Percentiles rank a stretch among this genome's conserved stretches.
phyloP scores from a whole-genome alignment of 2,329 filamentous ascomycete species.

The Trichophyton equinum region DNA sequence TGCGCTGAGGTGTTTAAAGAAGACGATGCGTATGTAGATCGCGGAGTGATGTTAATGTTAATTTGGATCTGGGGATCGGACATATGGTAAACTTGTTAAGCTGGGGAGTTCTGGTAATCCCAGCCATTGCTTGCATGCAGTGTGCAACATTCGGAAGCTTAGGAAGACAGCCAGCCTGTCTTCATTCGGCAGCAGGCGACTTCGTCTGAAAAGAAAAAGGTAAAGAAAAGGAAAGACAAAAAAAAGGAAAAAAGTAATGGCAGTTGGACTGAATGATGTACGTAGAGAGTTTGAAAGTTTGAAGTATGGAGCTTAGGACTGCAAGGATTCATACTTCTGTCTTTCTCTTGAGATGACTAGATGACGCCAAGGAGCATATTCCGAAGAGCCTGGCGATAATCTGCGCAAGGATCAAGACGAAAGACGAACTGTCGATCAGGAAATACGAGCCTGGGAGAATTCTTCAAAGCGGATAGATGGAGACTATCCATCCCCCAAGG shows the following conservation, averaged over 20 bases:
- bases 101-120: neutral
- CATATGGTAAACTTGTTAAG: neutral
- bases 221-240: neutral
- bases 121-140: neutral
- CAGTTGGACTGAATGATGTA: neutral
- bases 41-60: neutral
- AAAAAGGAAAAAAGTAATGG: no score
- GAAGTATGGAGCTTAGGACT: neutral
- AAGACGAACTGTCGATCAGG: neutral
- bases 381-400: conserved; percentile 1
- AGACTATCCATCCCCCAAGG: no score
- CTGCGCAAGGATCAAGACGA: neutral
- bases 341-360: neutral
- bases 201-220: neutral
- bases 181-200: neutral
- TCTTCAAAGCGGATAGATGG: neutral
- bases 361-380: neutral
- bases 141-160: conserved; percentile 3
- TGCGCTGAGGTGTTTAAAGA: neutral
- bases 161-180: neutral
- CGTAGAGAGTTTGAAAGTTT: neutral
- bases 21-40: neutral
- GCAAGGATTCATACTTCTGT: neutral
- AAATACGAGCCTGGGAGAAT: neutral
- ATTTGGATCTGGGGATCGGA: no score